Evolutionary conservation across 108 stramenopile genomes (phyloP).

Genomic region (Skeletonema potamos): DNA sequence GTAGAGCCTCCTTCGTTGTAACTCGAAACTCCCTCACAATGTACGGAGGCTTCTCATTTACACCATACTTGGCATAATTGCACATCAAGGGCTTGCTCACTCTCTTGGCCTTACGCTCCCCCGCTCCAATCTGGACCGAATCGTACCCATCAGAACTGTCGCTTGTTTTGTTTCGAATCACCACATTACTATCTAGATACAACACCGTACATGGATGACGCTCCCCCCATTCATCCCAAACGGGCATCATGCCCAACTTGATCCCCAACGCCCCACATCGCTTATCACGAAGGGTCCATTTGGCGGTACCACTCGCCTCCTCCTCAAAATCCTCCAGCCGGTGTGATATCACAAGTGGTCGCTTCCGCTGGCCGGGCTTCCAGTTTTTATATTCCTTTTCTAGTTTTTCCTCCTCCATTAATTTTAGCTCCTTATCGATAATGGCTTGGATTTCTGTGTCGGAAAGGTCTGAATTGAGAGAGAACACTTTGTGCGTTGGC

Average conservation of each 20-base stretch:
- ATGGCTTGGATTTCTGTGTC: slow-evolving; percentile 65
- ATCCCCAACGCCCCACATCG: slow-evolving; percentile 91
- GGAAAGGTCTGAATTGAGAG: slow-evolving; percentile 52
- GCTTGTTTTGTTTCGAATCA: slow-evolving; percentile 84
- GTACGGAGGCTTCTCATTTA: slow-evolving; percentile 74
- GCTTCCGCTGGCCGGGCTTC: slow-evolving; percentile 88
- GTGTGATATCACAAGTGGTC: slow-evolving; percentile 64
- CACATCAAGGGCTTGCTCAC: slow-evolving; percentile 73
- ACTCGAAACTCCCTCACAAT: slow-evolving; percentile 84
- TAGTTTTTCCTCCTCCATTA: slow-evolving; percentile 51
- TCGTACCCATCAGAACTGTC: slow-evolving; percentile 86
- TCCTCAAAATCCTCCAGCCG: slow-evolving; percentile 71
- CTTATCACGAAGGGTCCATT: slow-evolving; percentile 78
- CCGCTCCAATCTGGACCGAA: slow-evolving; percentile 92
- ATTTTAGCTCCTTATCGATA: slow-evolving; percentile 59
- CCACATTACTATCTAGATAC: slow-evolving; percentile 89
- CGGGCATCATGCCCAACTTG: slow-evolving; percentile 97
- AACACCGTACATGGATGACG: slow-evolving; percentile 94
- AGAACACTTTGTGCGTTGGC: slow-evolving; percentile 29
- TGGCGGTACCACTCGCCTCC: slow-evolving; percentile 50
- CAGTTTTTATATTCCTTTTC: slow-evolving; percentile 57
- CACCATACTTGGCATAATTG: slow-evolving; percentile 59
- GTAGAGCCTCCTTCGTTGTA: slow-evolving; percentile 65
- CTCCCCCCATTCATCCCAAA: slow-evolving; percentile 97
- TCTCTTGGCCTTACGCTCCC: slow-evolving; percentile 91